Evolutionary conservation across 2,329 filamentous ascomycete genomes (phyloP), one percentile per base, ranked within the genome.

Genomic region (Alternaria postmessia): DNA sequence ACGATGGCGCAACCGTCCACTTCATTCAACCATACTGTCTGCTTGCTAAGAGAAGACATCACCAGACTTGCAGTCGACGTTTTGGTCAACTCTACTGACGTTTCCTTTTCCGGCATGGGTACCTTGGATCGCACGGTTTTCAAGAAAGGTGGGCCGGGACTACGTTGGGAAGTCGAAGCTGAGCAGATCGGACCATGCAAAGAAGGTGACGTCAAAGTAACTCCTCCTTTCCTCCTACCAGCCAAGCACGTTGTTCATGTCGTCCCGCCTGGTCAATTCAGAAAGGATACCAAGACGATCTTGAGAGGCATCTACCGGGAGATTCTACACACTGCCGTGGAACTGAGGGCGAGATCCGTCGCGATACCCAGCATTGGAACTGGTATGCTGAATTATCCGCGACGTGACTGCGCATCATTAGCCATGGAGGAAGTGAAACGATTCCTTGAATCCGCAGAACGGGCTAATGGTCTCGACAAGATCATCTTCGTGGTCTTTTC

Each of bases 341-440:
- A 64, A 14, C 34, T 78, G 38, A 58, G 65, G 41, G 73, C 73
- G 12, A 67, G 66, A 6, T 76, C 74, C 1, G 63, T 78, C 12
- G 76, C 74, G 1, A 72, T 78, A 30, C 75, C 76, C 3, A 57
- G 69, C 8, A 73, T 78, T 24, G 75, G 76, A 16, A 76, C 72
- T 1, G 76, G 75, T 0, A 65, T 63, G 62, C 62, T 74, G 4
- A 70, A 67, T 7, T 75, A 72, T 44, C 75, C 75, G 14, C 42
- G 57, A 18, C 67, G 66, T 8, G 74, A 76, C 39, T 66, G 64
- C 18, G 72, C 72, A n/a, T 60, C 71, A 0, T 48, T 77, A 16
- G 75, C 75, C 1, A 66, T 78, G 55, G 73, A 75, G 46, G 76
- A 78, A 59, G 67, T 76, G 3, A 73, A 74, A 34, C 61, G 64